Evolutionary conservation across 2,329 filamentous ascomycete species (phyloP).

Genomic region (Fusarium beomiforme): DNA sequence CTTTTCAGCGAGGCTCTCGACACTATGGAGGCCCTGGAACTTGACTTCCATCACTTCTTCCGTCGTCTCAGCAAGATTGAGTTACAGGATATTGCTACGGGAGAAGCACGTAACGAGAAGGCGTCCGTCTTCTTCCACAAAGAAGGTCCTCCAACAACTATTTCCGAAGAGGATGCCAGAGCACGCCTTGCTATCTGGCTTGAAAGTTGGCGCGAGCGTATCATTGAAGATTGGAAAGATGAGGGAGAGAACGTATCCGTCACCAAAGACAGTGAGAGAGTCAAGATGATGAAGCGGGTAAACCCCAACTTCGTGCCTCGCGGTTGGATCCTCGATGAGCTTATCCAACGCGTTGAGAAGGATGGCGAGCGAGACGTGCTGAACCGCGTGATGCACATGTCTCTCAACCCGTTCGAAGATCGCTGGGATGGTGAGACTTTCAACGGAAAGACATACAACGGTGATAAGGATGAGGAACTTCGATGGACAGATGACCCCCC

Average conservation of each 20-base stretch:
- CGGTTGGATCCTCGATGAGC: slow-evolving; percentile 91
- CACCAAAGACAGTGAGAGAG: slow-evolving; percentile 68
- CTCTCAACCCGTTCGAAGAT: slow-evolving; percentile 85
- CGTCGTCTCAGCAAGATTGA: slow-evolving; percentile 75
- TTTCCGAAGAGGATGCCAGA: slow-evolving; percentile 71
- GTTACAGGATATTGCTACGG: slow-evolving; percentile 70
- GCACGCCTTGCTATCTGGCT: slow-evolving; percentile 82
- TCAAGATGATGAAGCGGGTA: slow-evolving; percentile 79
- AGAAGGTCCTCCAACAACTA: slow-evolving; percentile 70
- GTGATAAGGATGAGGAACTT: slow-evolving; percentile 77
- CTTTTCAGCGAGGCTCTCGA: slow-evolving; percentile 87
- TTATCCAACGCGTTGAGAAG: slow-evolving; percentile 90
- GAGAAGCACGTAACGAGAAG: slow-evolving; percentile 68
- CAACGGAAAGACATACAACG: slow-evolving; percentile 60
- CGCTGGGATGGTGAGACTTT: slow-evolving; percentile 68
- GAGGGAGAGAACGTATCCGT: slow-evolving; percentile 51
- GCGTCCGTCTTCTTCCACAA: slow-evolving; percentile 83
- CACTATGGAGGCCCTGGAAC: slow-evolving; percentile 79
- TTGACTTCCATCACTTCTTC: slow-evolving; percentile 97
- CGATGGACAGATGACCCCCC: slow-evolving; percentile 90
- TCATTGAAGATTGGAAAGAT: slow-evolving; percentile 80
- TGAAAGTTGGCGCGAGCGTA: slow-evolving; percentile 76
- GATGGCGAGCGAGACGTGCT: slow-evolving; percentile 83
- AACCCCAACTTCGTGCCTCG: slow-evolving; percentile 95
- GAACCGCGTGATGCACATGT: slow-evolving; percentile 81